phyloP scores from a whole-genome alignment of 257 asterid genomes.

The Salvia hispanica region DNA sequence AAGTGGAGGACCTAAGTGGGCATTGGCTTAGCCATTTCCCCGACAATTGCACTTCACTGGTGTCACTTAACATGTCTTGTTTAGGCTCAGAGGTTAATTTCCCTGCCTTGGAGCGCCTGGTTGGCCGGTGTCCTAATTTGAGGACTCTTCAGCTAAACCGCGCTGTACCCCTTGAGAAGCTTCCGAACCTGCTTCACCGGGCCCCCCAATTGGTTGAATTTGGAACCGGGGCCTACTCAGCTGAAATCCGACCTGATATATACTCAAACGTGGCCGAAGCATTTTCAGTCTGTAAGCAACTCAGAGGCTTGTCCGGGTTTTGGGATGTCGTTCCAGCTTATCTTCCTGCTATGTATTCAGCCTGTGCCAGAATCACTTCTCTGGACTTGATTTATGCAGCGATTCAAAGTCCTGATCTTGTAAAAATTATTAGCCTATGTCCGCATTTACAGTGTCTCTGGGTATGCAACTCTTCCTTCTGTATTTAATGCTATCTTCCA shows the following conservation, averaged over 20 bases:
- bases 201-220: constrained; percentile 60
- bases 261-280: constrained; percentile 50
- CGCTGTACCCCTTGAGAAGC: constrained; percentile 62
- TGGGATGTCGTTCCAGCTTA: constrained; percentile 61
- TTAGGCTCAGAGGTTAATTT: constrained; percentile 55
- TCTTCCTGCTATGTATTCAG: constrained; percentile 61
- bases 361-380: constrained; percentile 54
- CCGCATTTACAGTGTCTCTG: constrained; percentile 67
- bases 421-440: constrained; percentile 68
- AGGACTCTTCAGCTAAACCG: constrained; percentile 56
- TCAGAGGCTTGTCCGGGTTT: constrained; percentile 54
- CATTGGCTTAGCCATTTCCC: constrained; percentile 73
- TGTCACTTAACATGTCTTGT: constrained; percentile 62
- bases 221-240: constrained; percentile 62
- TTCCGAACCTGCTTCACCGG: constrained; percentile 50
- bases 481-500: not conserved
- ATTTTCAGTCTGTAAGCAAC: constrained; percentile 51
- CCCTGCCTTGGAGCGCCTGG: constrained; percentile 62
- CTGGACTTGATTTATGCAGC: constrained; percentile 53
- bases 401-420: constrained; percentile 61
- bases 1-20: constrained; percentile 60
- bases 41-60: constrained; percentile 53
- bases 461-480: constrained; percentile 44
- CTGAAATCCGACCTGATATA: constrained; percentile 56
- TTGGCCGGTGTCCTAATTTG: constrained; percentile 56